A percentile compares a stretch with the other conserved stretches of the same genome.
These are phyloP conservation scores for Leonotis leonurus DNA, from an alignment of 257 asterid genomes.

Conservation along the genomic window DNA sequence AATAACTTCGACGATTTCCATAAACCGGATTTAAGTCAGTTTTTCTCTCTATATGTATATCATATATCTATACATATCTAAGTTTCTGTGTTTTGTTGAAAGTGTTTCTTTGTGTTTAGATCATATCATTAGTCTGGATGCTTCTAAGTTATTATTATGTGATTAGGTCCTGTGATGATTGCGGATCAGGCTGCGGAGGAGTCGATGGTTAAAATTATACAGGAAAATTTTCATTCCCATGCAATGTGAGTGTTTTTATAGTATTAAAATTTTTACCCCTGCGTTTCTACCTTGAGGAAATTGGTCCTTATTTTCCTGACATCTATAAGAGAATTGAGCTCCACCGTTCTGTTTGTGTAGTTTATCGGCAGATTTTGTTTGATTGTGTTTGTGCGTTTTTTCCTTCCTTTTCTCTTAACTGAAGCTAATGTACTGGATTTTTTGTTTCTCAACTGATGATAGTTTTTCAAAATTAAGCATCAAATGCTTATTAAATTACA, in stretches of 20 bases:
- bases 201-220: constrained; percentile 73
- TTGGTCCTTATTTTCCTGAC: too few species aligned
- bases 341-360: background rate
- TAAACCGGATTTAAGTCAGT: constrained; percentile 60
- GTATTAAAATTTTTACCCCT: background rate
- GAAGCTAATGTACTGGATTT: background rate
- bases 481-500: background rate
- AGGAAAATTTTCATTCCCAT: constrained; percentile 64
- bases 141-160: constrained; percentile 11
- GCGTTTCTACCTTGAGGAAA: background rate
- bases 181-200: constrained; percentile 96
- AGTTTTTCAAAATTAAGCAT: too few species aligned
- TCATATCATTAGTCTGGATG: background rate
- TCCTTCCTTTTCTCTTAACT: background rate
- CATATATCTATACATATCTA: too few species aligned
- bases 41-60: background rate
- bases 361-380: too few species aligned
- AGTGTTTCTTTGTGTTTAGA: background rate
- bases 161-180: constrained; percentile 86
- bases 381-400: too few species aligned
- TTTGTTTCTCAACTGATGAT: too few species aligned
- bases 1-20: too few species aligned
- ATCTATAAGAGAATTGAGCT: too few species aligned
- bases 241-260: constrained; percentile 55
- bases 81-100: background rate